Base-by-base conservation (phyloP, 805 yeast genomes). In the Kodamaea nitidulidarum region DNA sequence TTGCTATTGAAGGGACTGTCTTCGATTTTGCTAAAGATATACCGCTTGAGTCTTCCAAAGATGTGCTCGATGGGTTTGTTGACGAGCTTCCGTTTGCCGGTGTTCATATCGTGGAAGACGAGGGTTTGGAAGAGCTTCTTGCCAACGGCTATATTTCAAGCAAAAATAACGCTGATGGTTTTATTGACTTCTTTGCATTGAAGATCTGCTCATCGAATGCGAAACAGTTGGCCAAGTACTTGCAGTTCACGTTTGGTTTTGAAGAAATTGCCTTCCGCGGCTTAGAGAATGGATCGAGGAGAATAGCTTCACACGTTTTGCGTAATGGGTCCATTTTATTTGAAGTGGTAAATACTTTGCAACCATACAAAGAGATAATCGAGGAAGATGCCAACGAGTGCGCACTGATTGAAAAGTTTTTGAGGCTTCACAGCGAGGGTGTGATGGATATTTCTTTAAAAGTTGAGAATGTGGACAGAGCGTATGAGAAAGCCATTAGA, bases 121-220 rank as follows among this genome's bases (percentile, higher is more conserved):
- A 10, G 9, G 38, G 17, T 8, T 25, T 35, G 7, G 33, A 27
- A 11, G 38, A 35, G 32, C 32, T 36, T 2, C 31, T 29, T 4
- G 17, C 11, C 28, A 15, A 20, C 14, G 35, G 35, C 14, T 15
- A 22, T 16, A 15, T n/a, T 3, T 21, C 15, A n/a, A 30, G 34
- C 3, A 36, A 36, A 21, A 28, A 29, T n/a, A 36, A n/a, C 18
- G 33, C 31, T 14, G 70, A 63, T 50, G 70, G 62, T 10, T 50
- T 67, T 41, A 21, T 59, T 6, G 76, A 73, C n/a, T 84, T 81
- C 52, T 80, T 76, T 59, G 81, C 81, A 50, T 68, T 84, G 3
- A 81, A 83, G 10, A 76, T 83, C 70, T 82, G 80, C 44, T 83
- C 81, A 9, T 75, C 86, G n/a, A 84, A 84, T 46, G 84, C 91